Evolutionary conservation across 2,329 filamentous ascomycete species (phyloP).

Genomic region (Ophiostoma sp.): DNA sequence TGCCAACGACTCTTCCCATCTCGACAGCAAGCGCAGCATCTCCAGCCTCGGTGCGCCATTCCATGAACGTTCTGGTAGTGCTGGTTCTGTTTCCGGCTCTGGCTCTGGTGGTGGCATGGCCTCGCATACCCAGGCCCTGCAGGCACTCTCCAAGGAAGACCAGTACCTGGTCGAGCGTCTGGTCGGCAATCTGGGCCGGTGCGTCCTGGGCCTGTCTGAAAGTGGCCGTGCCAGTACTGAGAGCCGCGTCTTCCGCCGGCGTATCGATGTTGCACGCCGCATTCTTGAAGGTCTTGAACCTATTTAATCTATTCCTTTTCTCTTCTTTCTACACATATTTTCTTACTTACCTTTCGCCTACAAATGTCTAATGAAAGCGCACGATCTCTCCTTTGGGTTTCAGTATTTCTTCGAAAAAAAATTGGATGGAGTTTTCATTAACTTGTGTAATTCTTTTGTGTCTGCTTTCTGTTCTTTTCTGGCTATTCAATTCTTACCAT

Average conservation of each 20-base stretch:
- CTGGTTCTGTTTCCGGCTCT: background rate
- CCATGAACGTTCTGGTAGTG: conserved; percentile 8
- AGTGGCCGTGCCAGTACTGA: conserved; percentile 56
- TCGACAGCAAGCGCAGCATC: conserved; percentile 27
- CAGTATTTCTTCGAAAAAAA: background rate
- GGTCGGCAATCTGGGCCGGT: conserved; percentile 60
- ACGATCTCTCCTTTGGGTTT: background rate
- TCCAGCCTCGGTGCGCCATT: conserved; percentile 22
- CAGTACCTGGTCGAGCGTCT: conserved; percentile 61
- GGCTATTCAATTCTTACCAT: background rate
- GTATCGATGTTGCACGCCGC: conserved; percentile 72
- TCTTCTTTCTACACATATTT: background rate
- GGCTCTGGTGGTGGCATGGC: background rate
- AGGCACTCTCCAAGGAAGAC: conserved; percentile 55
- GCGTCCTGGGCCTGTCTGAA: conserved; percentile 60
- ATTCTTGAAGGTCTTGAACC: conserved; percentile 68
- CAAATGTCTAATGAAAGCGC: conserved; percentile 24
- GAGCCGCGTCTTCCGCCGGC: conserved; percentile 64
- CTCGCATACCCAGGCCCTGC: conserved; percentile 41
- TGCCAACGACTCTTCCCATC: conserved; percentile 30
- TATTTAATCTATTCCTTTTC: conserved; percentile 15
- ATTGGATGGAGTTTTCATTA: background rate
- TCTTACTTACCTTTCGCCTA: background rate
- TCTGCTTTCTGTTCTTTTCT: background rate
- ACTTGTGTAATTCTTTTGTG: background rate